These are phyloP conservation scores for Globisporangium megalacanthum DNA, from an alignment of 352 stramenopile genomes.

Conservation along the genomic window DNA sequence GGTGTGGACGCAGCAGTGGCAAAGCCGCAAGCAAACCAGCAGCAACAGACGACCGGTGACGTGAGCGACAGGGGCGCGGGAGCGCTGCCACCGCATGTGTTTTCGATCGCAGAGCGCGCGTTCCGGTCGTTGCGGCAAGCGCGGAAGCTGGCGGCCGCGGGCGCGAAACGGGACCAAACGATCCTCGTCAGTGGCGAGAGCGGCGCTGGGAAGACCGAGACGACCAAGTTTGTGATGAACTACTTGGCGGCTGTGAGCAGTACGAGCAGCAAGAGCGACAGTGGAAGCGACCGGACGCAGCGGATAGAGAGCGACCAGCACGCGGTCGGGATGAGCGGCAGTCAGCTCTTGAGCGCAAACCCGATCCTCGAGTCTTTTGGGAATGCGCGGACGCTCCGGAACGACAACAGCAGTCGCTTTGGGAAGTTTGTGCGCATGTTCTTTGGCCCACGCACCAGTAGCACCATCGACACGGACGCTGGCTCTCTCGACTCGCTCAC, in stretches of 20 bases:
- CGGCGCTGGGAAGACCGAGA: slow-evolving; percentile 46
- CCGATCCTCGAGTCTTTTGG: slow-evolving; percentile 85
- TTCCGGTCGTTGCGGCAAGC: slow-evolving; percentile 47
- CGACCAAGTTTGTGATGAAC: slow-evolving; percentile 71
- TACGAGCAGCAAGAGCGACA: no score
- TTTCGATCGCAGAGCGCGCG: slow-evolving; percentile 65
- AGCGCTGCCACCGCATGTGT: slow-evolving; percentile 68
- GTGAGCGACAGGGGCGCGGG: background rate
- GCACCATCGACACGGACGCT: slow-evolving; percentile 1
- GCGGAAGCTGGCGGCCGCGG: slow-evolving; percentile 26
- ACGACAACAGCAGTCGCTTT: slow-evolving; percentile 84
- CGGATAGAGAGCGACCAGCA: background rate
- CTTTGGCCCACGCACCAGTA: slow-evolving; percentile 40
- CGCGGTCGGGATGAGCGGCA: slow-evolving; percentile 36
- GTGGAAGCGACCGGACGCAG: background rate
- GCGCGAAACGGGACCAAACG: slow-evolving; percentile 34
- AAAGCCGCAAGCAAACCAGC: background rate
- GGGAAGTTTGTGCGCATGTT: slow-evolving; percentile 88
- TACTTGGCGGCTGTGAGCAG: slow-evolving; percentile 42
- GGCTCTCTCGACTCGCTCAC: slow-evolving; percentile 17
- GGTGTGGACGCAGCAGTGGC: background rate
- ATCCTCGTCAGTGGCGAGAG: slow-evolving; percentile 48
- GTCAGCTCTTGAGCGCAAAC: slow-evolving; percentile 74
- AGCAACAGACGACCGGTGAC: background rate
- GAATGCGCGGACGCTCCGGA: slow-evolving; percentile 70